phyloP scores from a whole-genome alignment of 139 green algal species.

The Tetratostichococcus sp. region DNA sequence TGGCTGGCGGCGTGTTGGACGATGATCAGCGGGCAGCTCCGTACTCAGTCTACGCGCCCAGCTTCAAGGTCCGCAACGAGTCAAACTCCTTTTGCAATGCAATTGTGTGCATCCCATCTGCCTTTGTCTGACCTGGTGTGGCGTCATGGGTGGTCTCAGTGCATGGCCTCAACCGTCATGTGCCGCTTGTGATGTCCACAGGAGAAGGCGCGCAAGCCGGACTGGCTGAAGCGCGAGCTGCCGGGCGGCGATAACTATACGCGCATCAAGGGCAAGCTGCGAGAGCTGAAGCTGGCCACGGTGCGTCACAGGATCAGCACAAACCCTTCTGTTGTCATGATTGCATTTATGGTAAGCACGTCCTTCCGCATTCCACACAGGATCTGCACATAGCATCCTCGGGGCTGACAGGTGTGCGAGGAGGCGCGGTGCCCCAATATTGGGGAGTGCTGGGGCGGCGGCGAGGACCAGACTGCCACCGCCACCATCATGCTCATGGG shows the following conservation, averaged over 20 bases:
- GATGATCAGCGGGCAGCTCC: conserved; percentile 20
- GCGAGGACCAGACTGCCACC: conserved; percentile 88
- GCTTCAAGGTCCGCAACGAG: conserved; percentile 56
- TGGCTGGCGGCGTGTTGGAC: conserved; percentile 21
- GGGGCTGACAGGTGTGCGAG: conserved; percentile 85
- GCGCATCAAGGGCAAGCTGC: conserved; percentile 86
- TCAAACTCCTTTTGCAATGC: no score
- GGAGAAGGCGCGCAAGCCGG: conserved; percentile 87
- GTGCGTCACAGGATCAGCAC: conserved; percentile 18
- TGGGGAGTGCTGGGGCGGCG: conserved; percentile 89
- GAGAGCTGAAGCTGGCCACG: conserved; percentile 93
- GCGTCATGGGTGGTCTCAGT: not conserved
- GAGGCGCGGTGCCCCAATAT: conserved; percentile 96
- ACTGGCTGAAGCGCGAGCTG: conserved; percentile 94
- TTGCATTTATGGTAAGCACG: no score
- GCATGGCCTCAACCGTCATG: not conserved
- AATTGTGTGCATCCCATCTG: no score
- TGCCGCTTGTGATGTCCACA: conserved; percentile 24
- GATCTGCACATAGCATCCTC: no score
- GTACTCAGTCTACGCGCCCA: conserved; percentile 77
- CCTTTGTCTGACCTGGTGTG: no score
- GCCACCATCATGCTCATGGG: conserved; percentile 99
- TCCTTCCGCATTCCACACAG: no score
- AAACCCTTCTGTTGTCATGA: no score
- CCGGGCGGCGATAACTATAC: conserved; percentile 82